Evolutionary conservation across 129 eudicot genomes (phyloP), one percentile per base, ranked within the genome.

Genomic region (Centrapalus pauciflorus): DNA sequence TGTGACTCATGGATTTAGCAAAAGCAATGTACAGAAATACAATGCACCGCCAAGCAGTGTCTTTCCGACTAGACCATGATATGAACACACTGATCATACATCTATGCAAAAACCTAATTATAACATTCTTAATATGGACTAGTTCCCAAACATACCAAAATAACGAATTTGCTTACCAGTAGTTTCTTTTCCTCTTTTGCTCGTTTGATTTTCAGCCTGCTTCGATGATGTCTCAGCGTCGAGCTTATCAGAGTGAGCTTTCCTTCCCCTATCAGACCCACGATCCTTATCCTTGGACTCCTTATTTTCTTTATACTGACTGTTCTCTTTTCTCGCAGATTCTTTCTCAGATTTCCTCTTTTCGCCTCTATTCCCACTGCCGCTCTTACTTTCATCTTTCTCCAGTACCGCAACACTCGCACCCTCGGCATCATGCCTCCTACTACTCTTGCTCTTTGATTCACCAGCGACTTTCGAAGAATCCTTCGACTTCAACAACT

Each of bases 201-300:
- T 74, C 38, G 79, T 85, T 69, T 77, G 81, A 58, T 85, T 91
- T 30, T 81, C 96, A 10, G 57, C 89, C 51, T 77, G 90, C 80
- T 82, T 79, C 67, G 65, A 82, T 21, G 41, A 23, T 7, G 33
- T 68, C 52, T 85, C 93, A 4, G 37, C 43, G 16, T 73, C 88
- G 25, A 46, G 70, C 52, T 79, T 81, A 19, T 80, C 81, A 55
- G 79, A 67, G 65, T 76, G 79, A 16, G 56, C 61, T 74, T 74
- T 82, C 75, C 68, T 83, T 64, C 82, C 96, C 83, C 78, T 82
- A 13, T 83, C 85, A 7, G 66, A 80, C 14, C 80, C 62, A 2
- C 81, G 81, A 30, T 89, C 95, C 74, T 87, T 90, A 8, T 82
- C 90, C 77, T 81, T 88, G 9, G 55, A 26, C 8, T 83, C 89